phyloP scores from a whole-genome alignment of 768 basidiomycete genomes.

The Royoungia palumana region DNA sequence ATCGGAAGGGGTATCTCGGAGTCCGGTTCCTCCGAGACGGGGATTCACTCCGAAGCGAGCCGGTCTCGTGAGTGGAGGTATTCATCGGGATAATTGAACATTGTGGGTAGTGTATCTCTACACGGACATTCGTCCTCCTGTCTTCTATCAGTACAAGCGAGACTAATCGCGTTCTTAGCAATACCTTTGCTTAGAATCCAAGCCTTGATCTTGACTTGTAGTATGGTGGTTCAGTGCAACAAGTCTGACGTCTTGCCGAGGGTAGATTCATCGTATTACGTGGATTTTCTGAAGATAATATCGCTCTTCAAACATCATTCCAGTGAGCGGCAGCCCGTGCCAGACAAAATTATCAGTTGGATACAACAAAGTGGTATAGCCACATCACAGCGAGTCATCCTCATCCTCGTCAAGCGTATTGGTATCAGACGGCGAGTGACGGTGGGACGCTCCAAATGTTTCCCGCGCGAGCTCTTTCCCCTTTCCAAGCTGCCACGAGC shows the following conservation, averaged over 20 bases:
- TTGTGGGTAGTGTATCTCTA: conserved; percentile 10
- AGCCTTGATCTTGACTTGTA: no score
- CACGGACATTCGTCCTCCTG: conserved; percentile 1
- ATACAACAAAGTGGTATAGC: neutral
- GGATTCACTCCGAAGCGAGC: conserved; percentile 41
- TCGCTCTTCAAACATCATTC: neutral
- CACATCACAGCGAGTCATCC: conserved; percentile 9
- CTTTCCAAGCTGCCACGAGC: conserved; percentile 49
- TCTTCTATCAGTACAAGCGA: conserved; percentile 6
- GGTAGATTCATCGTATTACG: no score
- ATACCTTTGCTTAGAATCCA: neutral
- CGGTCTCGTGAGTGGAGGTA: conserved; percentile 26
- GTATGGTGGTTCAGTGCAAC: no score
- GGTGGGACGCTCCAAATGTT: conserved; percentile 32
- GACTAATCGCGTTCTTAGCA: neutral
- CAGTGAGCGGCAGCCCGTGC: neutral
- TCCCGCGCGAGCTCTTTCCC: conserved; percentile 50
- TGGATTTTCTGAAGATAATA: no score
- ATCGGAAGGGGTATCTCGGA: conserved; percentile 50
- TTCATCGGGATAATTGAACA: conserved; percentile 20
- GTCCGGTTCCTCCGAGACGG: conserved; percentile 35
- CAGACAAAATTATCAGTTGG: neutral
- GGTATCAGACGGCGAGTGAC: conserved; percentile 4
- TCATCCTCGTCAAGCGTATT: conserved; percentile 13
- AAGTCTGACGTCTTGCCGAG: no score